Conservation (phyloP, 1,284 basidiomycete species). For the Moesziomyces aphidis region DNA sequence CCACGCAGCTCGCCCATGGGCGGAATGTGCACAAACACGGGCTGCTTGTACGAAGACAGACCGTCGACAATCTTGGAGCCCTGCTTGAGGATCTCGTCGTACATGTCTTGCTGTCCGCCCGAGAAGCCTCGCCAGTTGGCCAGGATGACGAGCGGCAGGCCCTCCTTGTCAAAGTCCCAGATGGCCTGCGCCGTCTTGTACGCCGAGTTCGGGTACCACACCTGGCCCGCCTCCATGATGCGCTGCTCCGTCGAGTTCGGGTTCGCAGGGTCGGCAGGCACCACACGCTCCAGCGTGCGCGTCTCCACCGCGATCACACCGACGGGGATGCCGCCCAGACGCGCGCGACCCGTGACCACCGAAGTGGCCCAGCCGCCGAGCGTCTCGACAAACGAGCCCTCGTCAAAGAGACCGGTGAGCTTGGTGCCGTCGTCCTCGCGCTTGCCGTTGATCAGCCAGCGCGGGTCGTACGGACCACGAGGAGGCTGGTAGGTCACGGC, state of each 20-base stretch:
- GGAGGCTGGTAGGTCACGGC: conserved; percentile 89
- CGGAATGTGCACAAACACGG: conserved; percentile 98
- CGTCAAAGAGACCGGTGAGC: conserved; percentile 88
- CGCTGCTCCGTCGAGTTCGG: conserved; percentile 95
- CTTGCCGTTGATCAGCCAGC: conserved; percentile 97
- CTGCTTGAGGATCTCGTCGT: conserved; percentile 69
- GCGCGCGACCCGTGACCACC: conserved; percentile 83
- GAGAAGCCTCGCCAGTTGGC: conserved; percentile 99
- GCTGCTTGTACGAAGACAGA: conserved; percentile 94
- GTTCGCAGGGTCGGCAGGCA: conserved; percentile 99
- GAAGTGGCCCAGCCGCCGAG: conserved; percentile 71
- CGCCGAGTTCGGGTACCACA: conserved; percentile 99
- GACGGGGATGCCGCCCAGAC: conserved; percentile 95
- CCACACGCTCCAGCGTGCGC: conserved; percentile 93
- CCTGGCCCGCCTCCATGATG: conserved; percentile 99
- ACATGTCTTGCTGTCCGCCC: conserved; percentile 98
- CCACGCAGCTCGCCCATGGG: conserved; percentile 98
- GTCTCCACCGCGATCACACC: conserved; percentile 99
- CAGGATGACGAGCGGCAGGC: conserved; percentile 95
- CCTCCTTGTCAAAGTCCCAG: conserved; percentile 97
- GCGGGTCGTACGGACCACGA: conserved; percentile 94
- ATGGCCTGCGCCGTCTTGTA: conserved; percentile 99
- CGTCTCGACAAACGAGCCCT: conserved; percentile 94
- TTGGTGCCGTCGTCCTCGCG: conserved; percentile 77
- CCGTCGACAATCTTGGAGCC: conserved; percentile 88